Base-by-base conservation (phyloP, 2,329 filamentous ascomycete species). In the Alternaria atra region DNA sequence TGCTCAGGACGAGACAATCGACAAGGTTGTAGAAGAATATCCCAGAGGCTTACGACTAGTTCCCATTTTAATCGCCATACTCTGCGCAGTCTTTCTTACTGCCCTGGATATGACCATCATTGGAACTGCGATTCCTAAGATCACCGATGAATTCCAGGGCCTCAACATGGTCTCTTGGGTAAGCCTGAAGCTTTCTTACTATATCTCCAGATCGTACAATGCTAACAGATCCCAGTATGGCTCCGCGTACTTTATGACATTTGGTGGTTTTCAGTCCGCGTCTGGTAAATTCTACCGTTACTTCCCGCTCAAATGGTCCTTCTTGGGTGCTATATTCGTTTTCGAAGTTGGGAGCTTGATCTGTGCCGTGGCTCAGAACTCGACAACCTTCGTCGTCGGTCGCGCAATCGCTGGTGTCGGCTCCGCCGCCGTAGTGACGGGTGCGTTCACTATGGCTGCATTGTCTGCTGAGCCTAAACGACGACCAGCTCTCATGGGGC, bases 321-420 rank as follows among this genome's bases (percentile, higher is more conserved):
- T 79, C 59, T 54, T 81, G 10, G 47, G 66, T 2, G 46, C 71
- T 4, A 77, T 79, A 39, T 63, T 72, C 58, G 52, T 87, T 60
- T 88, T 89, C 64, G 84, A 87, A 65, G 15, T 87, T 7, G 86
- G 86, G 2, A 86, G 84, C 0, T 65, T 84, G 8, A 69, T 89
- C 13, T 87, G 85, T 65, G 86, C 50, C 71, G 72, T 79, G 1
- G 75, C 79, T 1, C 73, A 71, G 8, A 75, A 72, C 44, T 77
- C 73, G 2, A 69, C 69, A 4, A 73, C 74, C 0, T 70, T 81
- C 25, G 80, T 81, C 37, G 69, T 80, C 17, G 79, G 80, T 4
- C 62, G 80, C n/a, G 77, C 77, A 0, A 77, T 82, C 40, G 71
- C 77, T 47, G 80, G 80, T 23, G 43, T 75, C 7, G 79, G 80